These are phyloP conservation scores for Scedosporium boydii DNA, from an alignment of 2,329 filamentous ascomycete species.

Conservation along the genomic window DNA sequence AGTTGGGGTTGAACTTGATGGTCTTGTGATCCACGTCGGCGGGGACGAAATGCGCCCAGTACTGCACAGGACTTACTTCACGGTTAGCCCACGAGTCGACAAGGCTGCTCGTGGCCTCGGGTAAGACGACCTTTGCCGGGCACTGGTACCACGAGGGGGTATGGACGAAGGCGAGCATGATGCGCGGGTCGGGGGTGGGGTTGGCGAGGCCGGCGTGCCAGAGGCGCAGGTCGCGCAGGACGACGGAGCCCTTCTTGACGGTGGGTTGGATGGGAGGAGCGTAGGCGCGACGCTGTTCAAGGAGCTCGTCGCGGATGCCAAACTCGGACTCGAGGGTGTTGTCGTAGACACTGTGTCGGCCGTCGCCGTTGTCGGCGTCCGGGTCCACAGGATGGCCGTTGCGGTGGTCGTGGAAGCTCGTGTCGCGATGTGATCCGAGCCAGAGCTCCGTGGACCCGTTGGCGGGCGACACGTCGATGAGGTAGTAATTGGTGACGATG, in stretches of 20 bases:
- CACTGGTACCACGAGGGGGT: constrained; percentile 10
- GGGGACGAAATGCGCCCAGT: constrained; percentile 13
- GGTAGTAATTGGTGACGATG: constrained; percentile 9
- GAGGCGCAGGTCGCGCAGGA: constrained; percentile 12
- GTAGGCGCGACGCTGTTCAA: constrained; percentile 5
- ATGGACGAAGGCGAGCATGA: constrained; percentile 14
- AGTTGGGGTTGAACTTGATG: constrained; percentile 18
- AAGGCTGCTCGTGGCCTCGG: constrained; percentile 3
- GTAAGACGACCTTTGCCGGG: constrained; percentile 10
- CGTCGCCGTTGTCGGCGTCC: neutral
- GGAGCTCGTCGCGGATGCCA: constrained; percentile 7
- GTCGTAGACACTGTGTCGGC: neutral
- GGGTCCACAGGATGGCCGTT: constrained; percentile 4
- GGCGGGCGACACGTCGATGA: constrained; percentile 9
- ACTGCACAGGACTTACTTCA: constrained; percentile 4
- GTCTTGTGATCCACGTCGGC: constrained; percentile 13
- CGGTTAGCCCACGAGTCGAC: constrained; percentile 3
- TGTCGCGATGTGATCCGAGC: constrained; percentile 9
- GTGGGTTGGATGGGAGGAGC: constrained; percentile 8
- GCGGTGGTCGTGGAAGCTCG: constrained; percentile 8
- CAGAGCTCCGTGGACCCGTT: constrained; percentile 14
- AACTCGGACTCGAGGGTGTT: constrained; percentile 5
- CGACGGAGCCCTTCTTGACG: constrained; percentile 12
- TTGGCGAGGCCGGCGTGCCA: constrained; percentile 15
- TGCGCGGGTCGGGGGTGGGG: constrained; percentile 9